Percentiles rank a stretch among this genome's conserved stretches.
phyloP scores from a whole-genome alignment of 2,329 filamentous ascomycete genomes.

The Ilyonectria destructans region DNA sequence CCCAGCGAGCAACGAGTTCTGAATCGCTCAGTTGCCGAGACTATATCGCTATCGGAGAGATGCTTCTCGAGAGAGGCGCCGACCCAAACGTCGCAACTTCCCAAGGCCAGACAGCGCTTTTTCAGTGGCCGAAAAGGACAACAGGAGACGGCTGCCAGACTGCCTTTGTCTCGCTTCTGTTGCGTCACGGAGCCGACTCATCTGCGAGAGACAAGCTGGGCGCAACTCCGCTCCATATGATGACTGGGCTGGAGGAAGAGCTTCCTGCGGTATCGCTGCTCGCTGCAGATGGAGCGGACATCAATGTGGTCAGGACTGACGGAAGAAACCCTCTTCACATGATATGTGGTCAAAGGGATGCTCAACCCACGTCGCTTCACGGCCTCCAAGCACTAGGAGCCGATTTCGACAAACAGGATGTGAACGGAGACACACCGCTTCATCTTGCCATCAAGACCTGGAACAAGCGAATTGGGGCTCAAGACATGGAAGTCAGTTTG shows the following conservation, averaged over 20 bases:
- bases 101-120: background rate
- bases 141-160: background rate
- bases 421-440: background rate
- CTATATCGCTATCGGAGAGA: background rate
- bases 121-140: background rate
- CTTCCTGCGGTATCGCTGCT: background rate
- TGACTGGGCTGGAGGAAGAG: background rate
- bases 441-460: background rate
- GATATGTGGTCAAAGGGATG: background rate
- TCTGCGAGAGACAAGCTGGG: background rate
- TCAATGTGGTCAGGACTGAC: background rate
- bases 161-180: background rate
- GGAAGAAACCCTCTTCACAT: background rate
- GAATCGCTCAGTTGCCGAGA: background rate
- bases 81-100: background rate
- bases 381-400: background rate
- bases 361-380: background rate
- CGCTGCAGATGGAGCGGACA: background rate
- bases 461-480: background rate
- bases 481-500: background rate
- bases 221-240: background rate
- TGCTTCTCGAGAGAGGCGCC: background rate
- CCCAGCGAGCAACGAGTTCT: background rate
- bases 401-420: background rate
- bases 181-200: background rate